Percentiles rank a stretch among this genome's conserved stretches.
Conservation (phyloP, 2,329 filamentous ascomycete species). For the Alternaria gaisen region DNA sequence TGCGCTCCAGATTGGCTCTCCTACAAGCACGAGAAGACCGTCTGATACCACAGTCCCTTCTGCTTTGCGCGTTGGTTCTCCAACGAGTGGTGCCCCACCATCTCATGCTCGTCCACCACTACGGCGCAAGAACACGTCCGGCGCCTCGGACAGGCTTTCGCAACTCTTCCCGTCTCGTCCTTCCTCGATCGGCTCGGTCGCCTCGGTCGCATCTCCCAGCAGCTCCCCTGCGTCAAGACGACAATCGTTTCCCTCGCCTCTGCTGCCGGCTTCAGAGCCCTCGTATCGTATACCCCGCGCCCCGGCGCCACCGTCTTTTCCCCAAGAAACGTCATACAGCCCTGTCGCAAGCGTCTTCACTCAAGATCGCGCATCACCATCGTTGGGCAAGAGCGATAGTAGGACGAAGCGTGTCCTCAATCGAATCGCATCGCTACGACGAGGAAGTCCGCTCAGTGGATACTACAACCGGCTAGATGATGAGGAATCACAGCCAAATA, state of each 20-base stretch:
- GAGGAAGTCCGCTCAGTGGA: conserved; percentile 24
- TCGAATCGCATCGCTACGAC: conserved; percentile 42
- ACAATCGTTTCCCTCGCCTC: conserved; percentile 43
- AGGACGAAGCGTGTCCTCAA: conserved; percentile 44
- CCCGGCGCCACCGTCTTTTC: conserved; percentile 44
- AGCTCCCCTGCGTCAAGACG: conserved; percentile 32
- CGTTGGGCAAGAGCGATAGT: conserved; percentile 28
- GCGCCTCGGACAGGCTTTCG: conserved; percentile 45
- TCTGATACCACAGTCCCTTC: conserved; percentile 36
- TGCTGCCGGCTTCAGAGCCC: conserved; percentile 37
- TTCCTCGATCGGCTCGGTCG: conserved; percentile 36
- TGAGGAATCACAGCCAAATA: conserved; percentile 34
- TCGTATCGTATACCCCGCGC: conserved; percentile 42
- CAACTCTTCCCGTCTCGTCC: conserved; percentile 50
- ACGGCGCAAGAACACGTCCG: conserved; percentile 40
- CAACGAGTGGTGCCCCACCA: conserved; percentile 25
- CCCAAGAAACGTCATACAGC: conserved; percentile 42
- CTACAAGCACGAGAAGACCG: conserved; percentile 27
- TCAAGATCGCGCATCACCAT: conserved; percentile 23
- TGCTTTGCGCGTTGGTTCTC: conserved; percentile 44
- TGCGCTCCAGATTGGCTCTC: conserved; percentile 43
- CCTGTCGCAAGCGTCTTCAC: conserved; percentile 32
- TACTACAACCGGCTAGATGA: conserved; percentile 46
- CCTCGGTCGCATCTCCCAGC: conserved; percentile 32
- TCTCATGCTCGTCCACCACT: conserved; percentile 35